A percentile compares a stretch with the other conserved stretches of the same genome.
phyloP scores from a whole-genome alignment of 2,329 filamentous ascomycete genomes.

The Epichloe scottii region DNA sequence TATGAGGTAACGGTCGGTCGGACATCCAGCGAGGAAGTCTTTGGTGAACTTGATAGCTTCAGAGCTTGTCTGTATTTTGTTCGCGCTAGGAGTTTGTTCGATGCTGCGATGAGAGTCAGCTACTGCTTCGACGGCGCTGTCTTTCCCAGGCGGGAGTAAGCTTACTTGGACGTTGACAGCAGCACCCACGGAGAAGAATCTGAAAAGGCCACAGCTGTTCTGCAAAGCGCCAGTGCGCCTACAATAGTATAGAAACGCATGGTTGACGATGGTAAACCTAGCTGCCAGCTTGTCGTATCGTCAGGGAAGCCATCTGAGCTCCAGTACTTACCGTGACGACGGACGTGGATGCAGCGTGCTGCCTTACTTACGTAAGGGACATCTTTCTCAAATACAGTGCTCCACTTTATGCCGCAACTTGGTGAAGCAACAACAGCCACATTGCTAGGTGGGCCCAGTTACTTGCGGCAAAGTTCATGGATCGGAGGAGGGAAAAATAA shows the following conservation, averaged over 20 bases:
- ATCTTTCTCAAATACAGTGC: neutral
- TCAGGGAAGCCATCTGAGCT: constrained; percentile 16
- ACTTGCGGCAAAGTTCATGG: neutral
- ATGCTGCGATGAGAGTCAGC: constrained; percentile 17
- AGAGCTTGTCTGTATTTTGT: constrained; percentile 37
- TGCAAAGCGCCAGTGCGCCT: constrained; percentile 40
- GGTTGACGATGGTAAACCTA: constrained; percentile 8
- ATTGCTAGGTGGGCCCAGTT: neutral
- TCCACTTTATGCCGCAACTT: neutral
- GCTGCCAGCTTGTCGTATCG: constrained; percentile 7
- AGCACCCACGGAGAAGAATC: constrained; percentile 85
- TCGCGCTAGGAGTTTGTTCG: constrained; percentile 18
- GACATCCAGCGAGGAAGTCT: constrained; percentile 51
- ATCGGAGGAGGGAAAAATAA: neutral
- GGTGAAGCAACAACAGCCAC: too few species aligned
- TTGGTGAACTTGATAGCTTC: constrained; percentile 31
- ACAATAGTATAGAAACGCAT: constrained; percentile 45
- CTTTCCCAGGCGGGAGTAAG: constrained; percentile 9
- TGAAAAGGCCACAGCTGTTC: constrained; percentile 58
- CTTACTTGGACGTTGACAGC: constrained; percentile 74
- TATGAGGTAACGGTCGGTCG: constrained; percentile 64
- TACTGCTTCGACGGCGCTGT: neutral
- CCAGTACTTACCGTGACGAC: neutral
- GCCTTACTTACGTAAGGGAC: neutral
- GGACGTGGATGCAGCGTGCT: neutral